Evolutionary conservation across 371 early-diverging fungal species (phyloP).

Genomic region (Rhizopus delemar): DNA sequence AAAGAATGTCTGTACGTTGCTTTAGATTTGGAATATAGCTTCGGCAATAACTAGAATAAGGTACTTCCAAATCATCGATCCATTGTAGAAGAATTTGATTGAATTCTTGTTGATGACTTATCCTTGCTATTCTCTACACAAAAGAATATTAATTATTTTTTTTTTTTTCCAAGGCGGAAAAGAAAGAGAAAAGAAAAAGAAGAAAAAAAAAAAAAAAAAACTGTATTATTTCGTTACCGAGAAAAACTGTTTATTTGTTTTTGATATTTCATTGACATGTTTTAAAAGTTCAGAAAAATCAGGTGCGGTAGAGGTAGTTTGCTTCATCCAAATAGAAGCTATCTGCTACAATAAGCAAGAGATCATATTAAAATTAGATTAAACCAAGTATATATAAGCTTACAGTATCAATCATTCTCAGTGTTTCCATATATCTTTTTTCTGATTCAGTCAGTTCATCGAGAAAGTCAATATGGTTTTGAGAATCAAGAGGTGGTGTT

Average conservation of each 20-base stretch:
- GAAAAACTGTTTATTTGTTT: conserved; percentile 51
- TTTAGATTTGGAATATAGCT: conserved; percentile 41
- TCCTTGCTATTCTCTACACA: conserved; percentile 33
- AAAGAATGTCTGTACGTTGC: conserved; percentile 38
- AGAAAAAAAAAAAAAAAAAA: too few relatives aligned
- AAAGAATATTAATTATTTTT: background rate
- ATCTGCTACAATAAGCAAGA: conserved; percentile 39
- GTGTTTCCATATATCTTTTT: conserved; percentile 41
- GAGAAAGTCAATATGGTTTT: conserved; percentile 37
- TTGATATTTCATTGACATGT: conserved; percentile 39
- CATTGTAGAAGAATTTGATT: conserved; percentile 52
- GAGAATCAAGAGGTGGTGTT: conserved; percentile 31
- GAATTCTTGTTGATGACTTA: conserved; percentile 35
- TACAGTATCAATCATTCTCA: conserved; percentile 54
- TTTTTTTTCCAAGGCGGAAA: too few relatives aligned
- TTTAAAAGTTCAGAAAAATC: conserved; percentile 52
- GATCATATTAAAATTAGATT: background rate
- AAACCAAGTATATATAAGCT: conserved; percentile 2
- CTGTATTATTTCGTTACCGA: conserved; percentile 25
- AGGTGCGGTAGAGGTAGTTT: conserved; percentile 45
- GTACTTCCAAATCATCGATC: conserved; percentile 56
- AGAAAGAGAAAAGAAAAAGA: too few relatives aligned
- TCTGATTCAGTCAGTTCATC: conserved; percentile 56
- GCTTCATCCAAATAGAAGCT: conserved; percentile 54
- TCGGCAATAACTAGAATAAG: conserved; percentile 52